Conservation (phyloP, 306 rosid genomes). For the Prunus padus region DNA sequence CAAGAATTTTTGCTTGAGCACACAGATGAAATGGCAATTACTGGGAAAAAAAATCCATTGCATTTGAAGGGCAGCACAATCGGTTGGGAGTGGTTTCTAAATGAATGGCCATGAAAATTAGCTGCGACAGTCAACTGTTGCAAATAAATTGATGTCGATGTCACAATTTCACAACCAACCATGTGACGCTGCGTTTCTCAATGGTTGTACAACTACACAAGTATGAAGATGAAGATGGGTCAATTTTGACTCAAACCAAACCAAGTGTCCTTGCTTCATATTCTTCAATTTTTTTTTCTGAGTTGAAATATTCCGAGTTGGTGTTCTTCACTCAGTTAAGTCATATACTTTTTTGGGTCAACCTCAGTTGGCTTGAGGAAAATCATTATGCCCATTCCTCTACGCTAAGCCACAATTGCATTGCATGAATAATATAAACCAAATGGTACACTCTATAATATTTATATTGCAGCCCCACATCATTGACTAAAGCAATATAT, state of each 20-base stretch:
- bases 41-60: too few species aligned
- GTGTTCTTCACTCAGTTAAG: neutral
- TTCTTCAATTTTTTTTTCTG: neutral
- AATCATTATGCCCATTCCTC: neutral
- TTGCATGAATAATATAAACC: neutral
- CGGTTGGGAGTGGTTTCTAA: too few species aligned
- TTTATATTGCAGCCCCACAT: constrained; percentile 6
- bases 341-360: too few species aligned
- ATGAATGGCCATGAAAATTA: too few species aligned
- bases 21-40: too few species aligned
- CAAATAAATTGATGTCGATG: too few species aligned
- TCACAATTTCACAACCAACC: neutral
- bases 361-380: neutral
- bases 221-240: neutral
- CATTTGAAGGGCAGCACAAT: too few species aligned
- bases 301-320: constrained; percentile 20
- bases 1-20: too few species aligned
- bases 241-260: neutral
- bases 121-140: too few species aligned
- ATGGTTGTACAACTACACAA: neutral
- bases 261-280: neutral
- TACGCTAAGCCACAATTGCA: neutral
- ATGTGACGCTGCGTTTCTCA: neutral
- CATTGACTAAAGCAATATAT: neutral
- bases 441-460: neutral